Percentiles rank a stretch among this genome's conserved stretches.
phyloP scores from a whole-genome alignment of 306 rosid species.

The Fagus crenata region DNA sequence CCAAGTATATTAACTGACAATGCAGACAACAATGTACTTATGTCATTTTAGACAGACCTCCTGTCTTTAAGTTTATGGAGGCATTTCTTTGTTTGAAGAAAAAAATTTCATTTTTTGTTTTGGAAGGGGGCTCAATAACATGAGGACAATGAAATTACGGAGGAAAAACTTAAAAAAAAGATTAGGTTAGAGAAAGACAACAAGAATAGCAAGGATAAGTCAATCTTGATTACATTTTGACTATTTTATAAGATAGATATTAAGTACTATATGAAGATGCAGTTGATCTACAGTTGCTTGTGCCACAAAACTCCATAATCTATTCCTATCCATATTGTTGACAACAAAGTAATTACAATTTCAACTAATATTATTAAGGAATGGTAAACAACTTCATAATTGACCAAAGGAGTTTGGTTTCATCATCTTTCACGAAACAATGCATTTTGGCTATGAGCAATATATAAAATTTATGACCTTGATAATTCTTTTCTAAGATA shows the following conservation, averaged over 20 bases:
- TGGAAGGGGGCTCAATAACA: background rate
- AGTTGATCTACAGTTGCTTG: background rate
- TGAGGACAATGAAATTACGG: conserved; percentile 1
- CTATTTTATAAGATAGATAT: background rate
- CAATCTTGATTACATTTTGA: background rate
- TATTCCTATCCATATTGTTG: background rate
- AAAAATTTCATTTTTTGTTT: too few relatives aligned
- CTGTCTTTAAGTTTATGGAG: background rate
- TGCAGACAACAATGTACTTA: background rate
- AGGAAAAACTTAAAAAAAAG: background rate
- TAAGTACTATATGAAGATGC: too few relatives aligned
- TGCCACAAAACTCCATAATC: background rate
- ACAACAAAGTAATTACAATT: background rate
- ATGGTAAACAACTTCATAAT: background rate
- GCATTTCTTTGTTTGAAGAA: background rate
- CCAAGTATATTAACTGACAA: background rate
- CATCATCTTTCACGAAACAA: background rate
- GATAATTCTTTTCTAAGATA: too few relatives aligned
- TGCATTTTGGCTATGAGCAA: too few relatives aligned
- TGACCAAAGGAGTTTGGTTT: background rate
- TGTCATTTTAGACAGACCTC: background rate
- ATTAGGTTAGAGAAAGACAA: background rate
- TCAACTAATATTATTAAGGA: background rate
- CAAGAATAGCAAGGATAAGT: background rate
- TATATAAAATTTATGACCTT: too few relatives aligned